Evolutionary conservation across 164 flowering plant genomes (phyloP).

Genomic region (Vitis riparia): DNA sequence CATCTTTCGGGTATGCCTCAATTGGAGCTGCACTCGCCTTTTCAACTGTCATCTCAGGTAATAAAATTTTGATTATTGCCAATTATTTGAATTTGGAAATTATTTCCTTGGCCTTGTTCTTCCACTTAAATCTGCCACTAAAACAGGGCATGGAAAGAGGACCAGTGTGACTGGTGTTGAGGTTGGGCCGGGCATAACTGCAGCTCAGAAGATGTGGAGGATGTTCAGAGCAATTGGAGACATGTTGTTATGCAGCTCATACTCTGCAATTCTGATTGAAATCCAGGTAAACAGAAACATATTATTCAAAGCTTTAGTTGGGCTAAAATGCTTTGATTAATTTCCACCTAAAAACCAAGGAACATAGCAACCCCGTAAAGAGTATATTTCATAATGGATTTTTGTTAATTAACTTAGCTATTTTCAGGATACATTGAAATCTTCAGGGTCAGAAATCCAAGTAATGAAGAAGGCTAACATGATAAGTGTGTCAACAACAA

Average conservation of each 20-base stretch:
- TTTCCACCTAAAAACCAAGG: too few species aligned
- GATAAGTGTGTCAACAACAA: constrained; percentile 34
- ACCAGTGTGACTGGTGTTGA: constrained; percentile 38
- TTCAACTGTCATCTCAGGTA: constrained; percentile 33
- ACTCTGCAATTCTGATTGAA: constrained; percentile 47
- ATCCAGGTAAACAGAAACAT: constrained; percentile 42
- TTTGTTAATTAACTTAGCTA: neutral
- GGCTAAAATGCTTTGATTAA: too few species aligned
- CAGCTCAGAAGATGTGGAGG: constrained; percentile 45
- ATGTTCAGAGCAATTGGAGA: constrained; percentile 56
- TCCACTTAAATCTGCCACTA: neutral
- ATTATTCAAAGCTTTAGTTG: neutral
- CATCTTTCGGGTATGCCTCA: constrained; percentile 50
- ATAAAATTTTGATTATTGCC: neutral
- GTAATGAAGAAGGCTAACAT: constrained; percentile 62
- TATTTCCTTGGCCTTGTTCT: too few species aligned
- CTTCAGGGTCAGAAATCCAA: constrained; percentile 49
- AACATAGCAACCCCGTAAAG: too few species aligned
- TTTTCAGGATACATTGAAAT: constrained; percentile 45
- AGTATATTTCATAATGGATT: neutral
- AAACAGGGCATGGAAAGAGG: constrained; percentile 33
- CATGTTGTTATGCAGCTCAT: constrained; percentile 53
- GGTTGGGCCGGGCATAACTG: constrained; percentile 26
- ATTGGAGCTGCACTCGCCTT: constrained; percentile 44
- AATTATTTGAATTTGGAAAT: too few species aligned